Base-by-base conservation (phyloP, 73 alveolate species). In the Halteria grandinella region DNA sequence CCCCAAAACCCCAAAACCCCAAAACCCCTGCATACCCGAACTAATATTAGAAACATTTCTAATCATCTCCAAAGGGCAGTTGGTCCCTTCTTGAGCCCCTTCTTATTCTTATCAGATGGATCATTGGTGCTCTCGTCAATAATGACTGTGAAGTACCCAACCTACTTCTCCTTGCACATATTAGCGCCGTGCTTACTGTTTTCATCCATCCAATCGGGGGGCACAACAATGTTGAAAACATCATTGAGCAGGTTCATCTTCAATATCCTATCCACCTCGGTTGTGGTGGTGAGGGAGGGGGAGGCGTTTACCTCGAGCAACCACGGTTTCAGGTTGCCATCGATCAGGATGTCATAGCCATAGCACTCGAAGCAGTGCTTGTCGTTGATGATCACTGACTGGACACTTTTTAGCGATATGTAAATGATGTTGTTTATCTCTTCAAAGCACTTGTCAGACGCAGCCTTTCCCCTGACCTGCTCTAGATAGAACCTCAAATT, bases 301-400 rank as follows among this genome's bases (percentile, higher is more conserved):
- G 98, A 90, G 14, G 98, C 98, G 83, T 94, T 96, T 15, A 95
- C 94, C 66, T 96, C 99, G n/a, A 96, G 88, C 25, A 96, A 83
- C 98, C 98, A 95, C 0, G 99, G 99, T 51, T 94, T 94, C 39
- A 93, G 82, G 53, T 91, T 85, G 11, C 69, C 80, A 82, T 94
- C 98, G 33, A 97, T 72, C 80, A 97, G 89, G 39, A 97, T 92
- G 77, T 97, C 99, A 76, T 97, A 97, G 11, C 99, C 99, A 83
- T 97, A 97, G 91, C 93, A 80, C 81, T 97, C 99, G 78, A 97
- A 97, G 75, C 99, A 95, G 80, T 97, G 99, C 88, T 95, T 95
- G 89, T 97, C 99, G 66, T 97, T 96, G 47, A 96, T 90, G 86
- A 97, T 95, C 14, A 97, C 98, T 25, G 92, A 85, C 79, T 97